Conservation (phyloP, 2,329 filamentous ascomycete species). For the Cladosporium phlei region DNA sequence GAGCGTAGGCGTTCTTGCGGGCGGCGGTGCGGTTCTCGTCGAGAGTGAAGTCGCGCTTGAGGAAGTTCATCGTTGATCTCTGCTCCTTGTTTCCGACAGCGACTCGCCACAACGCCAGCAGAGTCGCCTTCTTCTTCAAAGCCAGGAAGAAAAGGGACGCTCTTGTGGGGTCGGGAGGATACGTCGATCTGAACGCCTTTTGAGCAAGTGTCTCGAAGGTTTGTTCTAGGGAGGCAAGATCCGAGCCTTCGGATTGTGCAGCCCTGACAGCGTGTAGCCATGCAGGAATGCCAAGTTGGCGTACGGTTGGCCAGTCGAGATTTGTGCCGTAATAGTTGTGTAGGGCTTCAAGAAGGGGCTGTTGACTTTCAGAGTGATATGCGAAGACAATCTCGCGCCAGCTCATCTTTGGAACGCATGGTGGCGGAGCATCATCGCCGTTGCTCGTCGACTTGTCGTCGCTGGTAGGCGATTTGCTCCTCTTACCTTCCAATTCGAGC, state of each 20-base stretch:
- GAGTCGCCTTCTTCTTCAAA: slow-evolving; percentile 77
- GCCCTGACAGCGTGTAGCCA: slow-evolving; percentile 78
- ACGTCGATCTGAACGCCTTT: slow-evolving; percentile 85
- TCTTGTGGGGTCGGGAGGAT: slow-evolving; percentile 83
- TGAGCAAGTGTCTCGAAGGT: slow-evolving; percentile 89
- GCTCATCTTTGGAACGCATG: slow-evolving; percentile 43
- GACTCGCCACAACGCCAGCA: slow-evolving; percentile 92
- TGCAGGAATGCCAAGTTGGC: slow-evolving; percentile 87
- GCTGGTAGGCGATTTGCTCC: neutral
- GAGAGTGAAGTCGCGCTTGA: slow-evolving; percentile 88
- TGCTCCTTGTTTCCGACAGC: slow-evolving; percentile 87
- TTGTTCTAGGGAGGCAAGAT: slow-evolving; percentile 52
- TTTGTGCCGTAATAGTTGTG: slow-evolving; percentile 72
- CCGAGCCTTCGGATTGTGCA: slow-evolving; percentile 12
- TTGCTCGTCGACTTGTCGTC: slow-evolving; percentile 6
- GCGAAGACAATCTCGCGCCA: slow-evolving; percentile 81
- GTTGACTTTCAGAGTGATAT: slow-evolving; percentile 78
- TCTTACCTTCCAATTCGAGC: slow-evolving; percentile 1
- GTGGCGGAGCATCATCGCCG: slow-evolving; percentile 8
- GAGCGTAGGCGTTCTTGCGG: slow-evolving; percentile 90
- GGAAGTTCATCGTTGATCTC: slow-evolving; percentile 67
- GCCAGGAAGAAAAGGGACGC: slow-evolving; percentile 91
- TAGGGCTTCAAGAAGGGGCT: slow-evolving; percentile 74
- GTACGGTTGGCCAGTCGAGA: slow-evolving; percentile 78
- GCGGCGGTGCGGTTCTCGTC: slow-evolving; percentile 83